A percentile compares a stretch with the other conserved stretches of the same genome.
phyloP scores from a whole-genome alignment of 352 stramenopile species.

The Phytophthora sansomeana region DNA sequence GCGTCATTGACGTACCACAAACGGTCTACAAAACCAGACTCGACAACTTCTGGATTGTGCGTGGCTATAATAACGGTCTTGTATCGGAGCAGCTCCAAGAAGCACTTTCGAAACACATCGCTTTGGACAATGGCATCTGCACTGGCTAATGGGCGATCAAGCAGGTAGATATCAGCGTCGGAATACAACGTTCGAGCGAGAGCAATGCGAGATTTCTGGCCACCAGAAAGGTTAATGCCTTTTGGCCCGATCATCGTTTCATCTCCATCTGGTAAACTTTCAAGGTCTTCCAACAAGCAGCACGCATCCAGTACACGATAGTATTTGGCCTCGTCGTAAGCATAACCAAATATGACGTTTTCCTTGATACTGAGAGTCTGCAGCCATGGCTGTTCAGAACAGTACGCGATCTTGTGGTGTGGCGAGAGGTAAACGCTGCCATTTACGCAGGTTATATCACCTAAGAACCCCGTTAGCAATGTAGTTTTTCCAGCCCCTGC shows the following conservation, averaged over 20 bases:
- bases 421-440: slow-evolving; percentile 42
- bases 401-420: slow-evolving; percentile 64
- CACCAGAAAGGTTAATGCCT: slow-evolving; percentile 44
- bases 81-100: slow-evolving; percentile 47
- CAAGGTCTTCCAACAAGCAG: slow-evolving; percentile 57
- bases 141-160: slow-evolving; percentile 45
- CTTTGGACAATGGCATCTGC: slow-evolving; percentile 47
- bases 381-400: slow-evolving; percentile 92
- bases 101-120: slow-evolving; percentile 56
- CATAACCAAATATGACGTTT: slow-evolving; percentile 94
- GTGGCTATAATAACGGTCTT: slow-evolving; percentile 89
- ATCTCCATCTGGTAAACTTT: slow-evolving; percentile 41
- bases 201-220: slow-evolving; percentile 44
- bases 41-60: slow-evolving; percentile 85
- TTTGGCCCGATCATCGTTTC: slow-evolving; percentile 45
- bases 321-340: slow-evolving; percentile 56
- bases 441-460: slow-evolving; percentile 37
- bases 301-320: slow-evolving; percentile 52
- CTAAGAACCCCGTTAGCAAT: slow-evolving; percentile 43
- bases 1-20: slow-evolving; percentile 38
- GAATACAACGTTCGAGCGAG: slow-evolving; percentile 50
- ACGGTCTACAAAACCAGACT: slow-evolving; percentile 48
- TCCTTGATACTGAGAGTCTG: slow-evolving; percentile 93
- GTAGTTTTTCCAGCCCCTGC: slow-evolving; percentile 52
- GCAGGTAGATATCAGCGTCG: slow-evolving; percentile 47